Base-by-base conservation (phyloP, 441 rosid species). In the Viola pubescens region DNA sequence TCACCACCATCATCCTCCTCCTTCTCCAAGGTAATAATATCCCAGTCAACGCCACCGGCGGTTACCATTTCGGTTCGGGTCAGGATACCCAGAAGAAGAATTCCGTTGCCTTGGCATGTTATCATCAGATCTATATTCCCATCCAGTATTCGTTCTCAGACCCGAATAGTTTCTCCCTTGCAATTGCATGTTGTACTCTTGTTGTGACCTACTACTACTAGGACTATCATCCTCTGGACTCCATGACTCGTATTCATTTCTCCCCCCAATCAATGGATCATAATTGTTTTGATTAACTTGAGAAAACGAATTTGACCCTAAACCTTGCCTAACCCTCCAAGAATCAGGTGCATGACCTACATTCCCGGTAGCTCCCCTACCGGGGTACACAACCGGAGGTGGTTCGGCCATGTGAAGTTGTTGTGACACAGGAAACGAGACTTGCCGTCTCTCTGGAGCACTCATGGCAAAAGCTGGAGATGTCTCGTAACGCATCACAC, bases 211-310 rank as follows among this genome's bases (percentile, higher is more conserved):
- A 16, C 52, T 75, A 47, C 79, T 79, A 16, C 52, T 75, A 47
- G 86, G 97, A 66, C 97, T 92, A 65, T 82, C 69, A 65, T 82
- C 69, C 48, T 92, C 97, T 0, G 94, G 95, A 75, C 97, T 87
- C 97, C 97, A 89, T 3, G 98, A 89, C 67, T 87, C 97, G 62
- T 68, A 61, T 60, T 66, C 77, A 53, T 79, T 81, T 69, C 78
- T 81, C 47, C 79, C 73, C 62, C 74, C 65, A 40, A 16, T 48
- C 0, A 72, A 70, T 12, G 75, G 37, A 52, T 58, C 73, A 41
- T 70, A 62, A 60, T 67, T 73, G 56, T 55, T 77, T 70, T 72
- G 85, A 48, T 74, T 78, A 45, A 61, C 70, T 60, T 70, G 82
- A 48, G 75, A 56, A 38, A 59, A 61, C 10, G 78, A 73, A 72